A percentile compares a stretch with the other conserved stretches of the same genome.
Evolutionary conservation across 2,329 filamentous ascomycete species (phyloP).

Genomic region (Colletotrichum sublineola): DNA sequence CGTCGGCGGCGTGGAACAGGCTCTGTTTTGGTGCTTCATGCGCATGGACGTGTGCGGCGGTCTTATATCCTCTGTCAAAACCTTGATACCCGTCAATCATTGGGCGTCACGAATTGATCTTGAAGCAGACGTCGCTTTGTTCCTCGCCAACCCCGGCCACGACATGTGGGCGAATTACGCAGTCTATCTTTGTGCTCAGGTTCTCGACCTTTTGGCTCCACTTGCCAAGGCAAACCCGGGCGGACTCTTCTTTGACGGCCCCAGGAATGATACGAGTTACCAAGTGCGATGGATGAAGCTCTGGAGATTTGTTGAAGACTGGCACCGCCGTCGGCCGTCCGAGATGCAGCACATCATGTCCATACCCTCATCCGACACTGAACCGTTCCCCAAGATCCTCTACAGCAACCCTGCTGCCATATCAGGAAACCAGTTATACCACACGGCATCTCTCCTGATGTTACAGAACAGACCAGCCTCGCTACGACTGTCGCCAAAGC

Average conservation of each 20-base stretch:
- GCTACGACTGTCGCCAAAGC: slow-evolving; percentile 39
- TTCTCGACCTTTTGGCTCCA: slow-evolving; percentile 55
- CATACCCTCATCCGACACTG: slow-evolving; percentile 49
- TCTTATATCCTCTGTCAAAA: slow-evolving; percentile 67
- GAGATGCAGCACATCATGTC: slow-evolving; percentile 62
- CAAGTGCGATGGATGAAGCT: slow-evolving; percentile 59
- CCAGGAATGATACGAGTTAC: slow-evolving; percentile 31
- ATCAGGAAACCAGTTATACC: slow-evolving; percentile 69
- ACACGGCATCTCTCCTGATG: slow-evolving; percentile 67
- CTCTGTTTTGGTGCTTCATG: slow-evolving; percentile 71
- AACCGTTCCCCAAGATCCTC: slow-evolving; percentile 65
- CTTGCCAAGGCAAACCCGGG: slow-evolving; percentile 57
- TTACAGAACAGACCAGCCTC: slow-evolving; percentile 58
- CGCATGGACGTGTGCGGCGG: slow-evolving; percentile 71
- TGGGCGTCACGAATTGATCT: slow-evolving; percentile 57
- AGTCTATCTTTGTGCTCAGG: slow-evolving; percentile 67
- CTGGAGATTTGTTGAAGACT: slow-evolving; percentile 64
- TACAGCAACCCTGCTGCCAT: slow-evolving; percentile 68
- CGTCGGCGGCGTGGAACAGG: slow-evolving; percentile 64
- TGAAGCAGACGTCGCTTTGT: slow-evolving; percentile 51
- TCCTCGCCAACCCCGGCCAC: slow-evolving; percentile 50
- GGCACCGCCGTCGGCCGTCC: slow-evolving; percentile 60
- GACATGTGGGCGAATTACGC: slow-evolving; percentile 73
- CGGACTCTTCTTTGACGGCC: slow-evolving; percentile 51
- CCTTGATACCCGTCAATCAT: slow-evolving; percentile 60